Percentiles rank a stretch among this genome's conserved stretches.
Evolutionary conservation across 2,329 filamentous ascomycete species (phyloP).

Genomic region (Penicillium verrucosum): DNA sequence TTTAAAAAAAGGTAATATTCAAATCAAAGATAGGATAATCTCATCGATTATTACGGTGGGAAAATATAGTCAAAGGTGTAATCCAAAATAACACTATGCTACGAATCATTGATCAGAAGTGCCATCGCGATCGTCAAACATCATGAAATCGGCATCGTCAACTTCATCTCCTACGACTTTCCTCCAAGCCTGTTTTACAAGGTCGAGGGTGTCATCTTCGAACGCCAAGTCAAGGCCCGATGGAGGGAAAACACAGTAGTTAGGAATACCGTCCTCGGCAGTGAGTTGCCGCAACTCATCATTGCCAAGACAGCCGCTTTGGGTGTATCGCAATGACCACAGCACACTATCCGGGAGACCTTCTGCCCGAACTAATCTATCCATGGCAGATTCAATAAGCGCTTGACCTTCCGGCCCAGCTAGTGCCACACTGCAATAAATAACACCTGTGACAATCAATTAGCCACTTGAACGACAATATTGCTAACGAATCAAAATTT

Average conservation of each 20-base stretch:
- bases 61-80: neutral
- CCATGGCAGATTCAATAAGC: constrained; percentile 39
- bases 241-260: constrained; percentile 57
- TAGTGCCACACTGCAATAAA: constrained; percentile 53
- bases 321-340: constrained; percentile 55
- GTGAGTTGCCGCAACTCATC: constrained; percentile 13
- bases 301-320: constrained; percentile 34
- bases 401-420: constrained; percentile 37
- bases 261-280: constrained; percentile 34
- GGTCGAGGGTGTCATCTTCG: constrained; percentile 65
- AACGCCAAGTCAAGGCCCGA: constrained; percentile 66
- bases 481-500: constrained; percentile 19
- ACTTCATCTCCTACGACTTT: constrained; percentile 55
- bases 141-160: constrained; percentile 63
- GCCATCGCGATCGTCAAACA: constrained; percentile 71
- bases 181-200: constrained; percentile 69
- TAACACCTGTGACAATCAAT: constrained; percentile 49
- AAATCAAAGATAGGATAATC: neutral
- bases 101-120: constrained; percentile 50
- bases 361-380: constrained; percentile 43
- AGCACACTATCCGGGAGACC: constrained; percentile 41
- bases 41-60: constrained; percentile 4
- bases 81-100: constrained; percentile 7
- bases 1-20: neutral
- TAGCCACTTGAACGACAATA: constrained; percentile 32